phyloP scores from a whole-genome alignment of 345 rosid genomes.

The Triadica sebifera region DNA sequence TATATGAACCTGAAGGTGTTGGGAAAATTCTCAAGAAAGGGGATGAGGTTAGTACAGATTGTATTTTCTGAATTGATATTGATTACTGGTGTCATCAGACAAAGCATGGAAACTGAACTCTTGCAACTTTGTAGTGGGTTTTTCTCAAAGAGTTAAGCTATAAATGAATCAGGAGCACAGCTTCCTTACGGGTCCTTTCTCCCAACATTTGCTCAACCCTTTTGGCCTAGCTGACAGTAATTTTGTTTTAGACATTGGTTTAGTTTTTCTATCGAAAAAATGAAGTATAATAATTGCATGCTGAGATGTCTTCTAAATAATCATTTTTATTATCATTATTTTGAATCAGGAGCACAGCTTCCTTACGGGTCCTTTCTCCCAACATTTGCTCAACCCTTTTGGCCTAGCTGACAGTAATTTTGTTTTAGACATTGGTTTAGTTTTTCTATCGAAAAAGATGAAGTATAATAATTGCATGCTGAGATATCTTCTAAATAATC shows the following conservation, averaged over 20 bases:
- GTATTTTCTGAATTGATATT: not conserved
- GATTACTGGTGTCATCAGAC: not conserved
- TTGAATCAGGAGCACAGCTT: not conserved
- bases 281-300: not conserved
- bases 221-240: not conserved
- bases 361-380: not conserved
- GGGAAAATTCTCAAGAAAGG: constrained; percentile 75
- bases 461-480: not conserved
- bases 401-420: not conserved
- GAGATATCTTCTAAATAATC: not conserved
- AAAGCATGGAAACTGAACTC: not conserved
- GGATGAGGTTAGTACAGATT: constrained; percentile 57
- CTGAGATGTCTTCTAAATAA: not conserved
- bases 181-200: not conserved
- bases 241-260: not conserved
- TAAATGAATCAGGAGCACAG: not conserved
- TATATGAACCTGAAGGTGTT: constrained; percentile 70
- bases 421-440: not conserved
- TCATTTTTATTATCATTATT: too few relatives aligned
- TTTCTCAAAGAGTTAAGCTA: not conserved
- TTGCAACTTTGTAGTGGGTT: not conserved
- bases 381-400: not conserved
- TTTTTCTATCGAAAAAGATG: not conserved
- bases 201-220: not conserved
- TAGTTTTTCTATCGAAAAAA: not conserved